These are phyloP conservation scores for Heimioporus sp. DNA, from an alignment of 768 basidiomycete genomes.

Conservation along the genomic window DNA sequence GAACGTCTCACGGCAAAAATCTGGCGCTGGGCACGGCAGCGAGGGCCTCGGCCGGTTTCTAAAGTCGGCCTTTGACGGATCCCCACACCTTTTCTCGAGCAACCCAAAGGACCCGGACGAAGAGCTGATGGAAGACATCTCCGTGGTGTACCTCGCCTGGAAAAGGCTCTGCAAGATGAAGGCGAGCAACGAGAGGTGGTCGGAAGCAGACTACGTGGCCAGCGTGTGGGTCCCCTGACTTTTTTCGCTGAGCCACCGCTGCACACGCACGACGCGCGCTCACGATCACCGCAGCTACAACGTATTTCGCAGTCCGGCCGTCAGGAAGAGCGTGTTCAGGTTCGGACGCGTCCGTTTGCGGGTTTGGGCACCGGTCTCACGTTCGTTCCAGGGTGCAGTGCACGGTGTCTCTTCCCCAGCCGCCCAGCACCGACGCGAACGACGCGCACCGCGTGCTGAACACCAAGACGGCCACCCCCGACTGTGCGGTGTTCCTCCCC, in stretches of 20 bases:
- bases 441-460: constrained; percentile 39
- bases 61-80: constrained; percentile 30
- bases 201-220: constrained; percentile 54
- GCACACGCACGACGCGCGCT: background rate
- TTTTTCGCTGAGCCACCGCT: background rate
- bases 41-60: constrained; percentile 24
- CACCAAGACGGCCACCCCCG: constrained; percentile 47
- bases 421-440: constrained; percentile 28
- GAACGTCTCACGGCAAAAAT: constrained; percentile 1
- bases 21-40: constrained; percentile 2
- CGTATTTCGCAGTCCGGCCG: constrained; percentile 45
- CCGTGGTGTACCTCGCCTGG: constrained; percentile 45
- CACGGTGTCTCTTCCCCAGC: constrained; percentile 47
- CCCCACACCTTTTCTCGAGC: constrained; percentile 41
- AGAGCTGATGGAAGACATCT: constrained; percentile 37
- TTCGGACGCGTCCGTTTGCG: constrained; percentile 26
- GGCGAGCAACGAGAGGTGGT: constrained; percentile 45
- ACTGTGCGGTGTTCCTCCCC: constrained; percentile 49
- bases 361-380: background rate
- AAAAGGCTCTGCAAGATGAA: constrained; percentile 42
- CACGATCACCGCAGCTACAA: constrained; percentile 39
- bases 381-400: constrained; percentile 44
- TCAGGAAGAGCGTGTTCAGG: constrained; percentile 43
- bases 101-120: constrained; percentile 14
- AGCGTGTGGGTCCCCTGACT: constrained; percentile 44